Evolutionary conservation across 2,329 filamentous ascomycete species (phyloP).

Genomic region (Fusarium hainanense): DNA sequence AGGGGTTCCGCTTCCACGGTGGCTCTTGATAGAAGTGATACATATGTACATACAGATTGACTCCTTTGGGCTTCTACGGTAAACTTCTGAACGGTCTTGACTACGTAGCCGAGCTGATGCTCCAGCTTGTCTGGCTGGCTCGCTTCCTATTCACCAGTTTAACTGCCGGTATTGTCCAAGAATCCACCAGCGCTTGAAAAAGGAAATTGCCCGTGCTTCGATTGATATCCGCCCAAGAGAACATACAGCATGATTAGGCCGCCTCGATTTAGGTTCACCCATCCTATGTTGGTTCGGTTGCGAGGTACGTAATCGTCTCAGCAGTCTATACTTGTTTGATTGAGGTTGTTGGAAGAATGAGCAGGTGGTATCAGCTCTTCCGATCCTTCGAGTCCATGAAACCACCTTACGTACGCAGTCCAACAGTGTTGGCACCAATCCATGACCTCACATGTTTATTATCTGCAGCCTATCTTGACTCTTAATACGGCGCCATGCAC

Average conservation of each 20-base stretch:
- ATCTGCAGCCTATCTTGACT: background rate
- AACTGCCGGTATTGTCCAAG: slow-evolving; percentile 41
- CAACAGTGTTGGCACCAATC: background rate
- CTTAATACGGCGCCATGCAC: background rate
- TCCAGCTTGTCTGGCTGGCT: slow-evolving; percentile 34
- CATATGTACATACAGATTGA: slow-evolving; percentile 38
- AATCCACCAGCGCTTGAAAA: slow-evolving; percentile 32
- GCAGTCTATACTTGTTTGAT: background rate
- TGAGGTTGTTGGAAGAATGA: background rate
- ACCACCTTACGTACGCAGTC: background rate
- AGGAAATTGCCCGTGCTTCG: slow-evolving; percentile 33
- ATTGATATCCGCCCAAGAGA: slow-evolving; percentile 32
- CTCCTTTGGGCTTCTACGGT: slow-evolving; percentile 20
- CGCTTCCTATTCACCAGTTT: slow-evolving; percentile 36
- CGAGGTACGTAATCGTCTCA: slow-evolving; percentile 4
- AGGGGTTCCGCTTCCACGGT: slow-evolving; percentile 49
- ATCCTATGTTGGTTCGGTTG: slow-evolving; percentile 18
- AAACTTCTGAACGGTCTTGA: slow-evolving; percentile 30
- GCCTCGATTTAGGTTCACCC: slow-evolving; percentile 24
- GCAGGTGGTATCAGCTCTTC: background rate
- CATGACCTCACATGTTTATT: background rate
- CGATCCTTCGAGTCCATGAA: background rate
- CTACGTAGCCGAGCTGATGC: slow-evolving; percentile 35
- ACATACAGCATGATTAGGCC: slow-evolving; percentile 28
- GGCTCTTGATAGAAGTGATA: slow-evolving; percentile 36